Conservation (phyloP, 768 basidiomycete genomes). For the Lactifluus subvellereus region DNA sequence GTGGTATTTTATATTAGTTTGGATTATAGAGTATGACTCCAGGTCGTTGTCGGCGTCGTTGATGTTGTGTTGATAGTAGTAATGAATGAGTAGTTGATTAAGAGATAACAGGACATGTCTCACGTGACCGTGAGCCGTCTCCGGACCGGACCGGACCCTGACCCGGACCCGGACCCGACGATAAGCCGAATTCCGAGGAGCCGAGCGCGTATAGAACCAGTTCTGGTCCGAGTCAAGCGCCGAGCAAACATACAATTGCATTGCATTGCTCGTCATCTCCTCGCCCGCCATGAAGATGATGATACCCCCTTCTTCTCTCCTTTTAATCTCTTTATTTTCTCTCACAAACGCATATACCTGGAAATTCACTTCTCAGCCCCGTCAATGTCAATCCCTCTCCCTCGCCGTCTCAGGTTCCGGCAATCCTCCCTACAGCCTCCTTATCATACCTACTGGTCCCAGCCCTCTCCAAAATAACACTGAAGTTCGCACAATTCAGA, state of each 20-base stretch:
- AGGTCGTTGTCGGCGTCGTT: background rate
- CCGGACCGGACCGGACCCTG: no score
- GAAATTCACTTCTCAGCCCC: slow-evolving; percentile 41
- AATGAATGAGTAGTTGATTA: no score
- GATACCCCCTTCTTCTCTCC: slow-evolving; percentile 11
- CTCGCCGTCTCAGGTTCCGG: slow-evolving; percentile 57
- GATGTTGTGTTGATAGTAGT: background rate
- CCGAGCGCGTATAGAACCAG: no score
- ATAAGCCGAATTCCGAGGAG: no score
- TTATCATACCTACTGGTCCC: slow-evolving; percentile 64
- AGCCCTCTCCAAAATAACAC: slow-evolving; percentile 53
- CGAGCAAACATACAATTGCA: background rate
- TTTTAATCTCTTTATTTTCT: slow-evolving; percentile 21
- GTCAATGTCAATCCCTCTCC: slow-evolving; percentile 62
- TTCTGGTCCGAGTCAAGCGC: background rate
- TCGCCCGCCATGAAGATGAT: background rate
- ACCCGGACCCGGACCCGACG: no score
- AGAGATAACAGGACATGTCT: background rate
- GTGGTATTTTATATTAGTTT: background rate
- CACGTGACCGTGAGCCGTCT: slow-evolving; percentile 2
- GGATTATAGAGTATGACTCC: no score
- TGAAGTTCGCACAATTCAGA: slow-evolving; percentile 58
- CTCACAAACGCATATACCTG: slow-evolving; percentile 39
- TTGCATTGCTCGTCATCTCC: background rate
- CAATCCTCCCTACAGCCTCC: slow-evolving; percentile 57